Evolutionary conservation across 1,139 yeast genomes (phyloP), one percentile per base, ranked within the genome.

Genomic region (Candida neerlandica): DNA sequence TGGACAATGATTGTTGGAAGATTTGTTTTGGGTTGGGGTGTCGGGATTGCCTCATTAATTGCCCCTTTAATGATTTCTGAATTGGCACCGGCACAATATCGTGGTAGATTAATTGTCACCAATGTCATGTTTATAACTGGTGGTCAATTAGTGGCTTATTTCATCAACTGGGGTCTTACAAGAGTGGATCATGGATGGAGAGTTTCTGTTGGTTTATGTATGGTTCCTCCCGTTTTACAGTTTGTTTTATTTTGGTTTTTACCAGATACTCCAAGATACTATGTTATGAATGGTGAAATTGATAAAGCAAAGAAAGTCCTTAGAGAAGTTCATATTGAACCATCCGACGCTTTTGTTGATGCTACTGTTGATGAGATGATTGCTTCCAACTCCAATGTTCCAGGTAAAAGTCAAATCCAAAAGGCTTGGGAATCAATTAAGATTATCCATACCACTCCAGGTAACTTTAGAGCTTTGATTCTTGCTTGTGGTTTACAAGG

Each of bases 1-100:
- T 90, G 97, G 96, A 84, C 88, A 41, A 92, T 94, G 97, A 85
- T 89, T 57, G 84, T 73, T 9, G 99, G 98, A 37, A 80, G 98
- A 65, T 86, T 92, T 58, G 75, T 92, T 45, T 88, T 92, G 85
- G 99, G 99, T 19, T 87, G 89, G 71, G 99, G 96, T 58, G 97
- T 92, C 23, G 99, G 99, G 55, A 81, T 89, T 51, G 98, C 97
- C 0, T 89, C 97, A 3, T 75, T 92, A 48, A 85, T 90, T 49
- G 89, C 97, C 15, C 98, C 98, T 1, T 75, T 92, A 52, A 91
- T 89, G 78, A 88, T 92, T 58, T 80, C 92, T 50, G 99, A 92
- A 68, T 80, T 92, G 63, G 96, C 97, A 1, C 98, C 99, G 18
- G 83, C 96, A 15, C 82, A 85, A 65, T 90, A 88, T 66, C 80